phyloP scores from a whole-genome alignment of 2,329 filamentous ascomycete species.

The Hansfordia pulvinata region DNA sequence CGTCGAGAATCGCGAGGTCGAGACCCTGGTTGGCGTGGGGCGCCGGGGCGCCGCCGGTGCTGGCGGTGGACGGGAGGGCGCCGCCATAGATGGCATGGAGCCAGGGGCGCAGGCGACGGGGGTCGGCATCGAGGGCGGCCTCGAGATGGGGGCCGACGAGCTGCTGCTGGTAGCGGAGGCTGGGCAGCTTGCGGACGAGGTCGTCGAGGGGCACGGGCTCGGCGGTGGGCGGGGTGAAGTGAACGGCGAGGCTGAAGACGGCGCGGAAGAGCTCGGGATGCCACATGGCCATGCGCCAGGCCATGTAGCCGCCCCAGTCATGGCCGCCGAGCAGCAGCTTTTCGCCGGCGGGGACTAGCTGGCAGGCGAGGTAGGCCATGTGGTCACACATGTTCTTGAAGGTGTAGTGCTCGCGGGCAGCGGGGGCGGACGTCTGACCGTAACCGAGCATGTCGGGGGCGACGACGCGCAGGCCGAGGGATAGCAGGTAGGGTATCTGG shows the following conservation, averaged over 20 bases:
- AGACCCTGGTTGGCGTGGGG: conserved; percentile 42
- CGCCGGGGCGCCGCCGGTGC: conserved; percentile 27
- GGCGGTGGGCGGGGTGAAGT: conserved; percentile 28
- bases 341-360: conserved; percentile 29
- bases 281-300: conserved; percentile 50
- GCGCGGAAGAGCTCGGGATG: conserved; percentile 47
- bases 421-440: conserved; percentile 31
- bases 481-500: conserved; percentile 50
- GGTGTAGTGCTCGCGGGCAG: conserved; percentile 27
- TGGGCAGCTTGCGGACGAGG: conserved; percentile 34
- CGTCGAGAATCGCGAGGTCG: conserved; percentile 25
- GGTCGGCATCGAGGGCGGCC: conserved; percentile 22
- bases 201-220: conserved; percentile 33
- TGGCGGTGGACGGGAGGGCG: too few species aligned
- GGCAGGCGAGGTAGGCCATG: conserved; percentile 45
- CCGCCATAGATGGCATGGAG: conserved; percentile 47
- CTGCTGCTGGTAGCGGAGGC: conserved; percentile 55
- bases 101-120: conserved; percentile 40
- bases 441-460: conserved; percentile 61
- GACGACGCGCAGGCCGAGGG: conserved; percentile 51
- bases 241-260: conserved; percentile 52
- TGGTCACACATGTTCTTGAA: conserved; percentile 45
- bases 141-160: conserved; percentile 44
- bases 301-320: conserved; percentile 56
- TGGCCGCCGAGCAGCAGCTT: conserved; percentile 55